Base-by-base conservation (phyloP, 177 flowering plant species). In the Vitis hybrid region DNA sequence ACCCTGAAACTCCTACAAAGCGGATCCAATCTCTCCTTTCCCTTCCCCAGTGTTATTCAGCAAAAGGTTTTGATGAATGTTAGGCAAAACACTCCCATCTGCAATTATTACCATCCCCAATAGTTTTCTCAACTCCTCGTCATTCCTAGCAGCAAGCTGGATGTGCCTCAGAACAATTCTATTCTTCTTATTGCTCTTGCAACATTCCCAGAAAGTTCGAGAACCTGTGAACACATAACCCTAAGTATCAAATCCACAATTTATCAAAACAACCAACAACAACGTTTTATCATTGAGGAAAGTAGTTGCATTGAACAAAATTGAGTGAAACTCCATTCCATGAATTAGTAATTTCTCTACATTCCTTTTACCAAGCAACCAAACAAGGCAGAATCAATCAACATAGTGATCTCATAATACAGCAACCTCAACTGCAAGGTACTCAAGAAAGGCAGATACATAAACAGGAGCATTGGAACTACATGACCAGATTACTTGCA, bases 181-280 rank as follows among this genome's bases (percentile, higher is more conserved):
- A 29, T 71, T 82, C 85, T 86, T 86, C 83, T 87, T 87, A 76
- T 85, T 87, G 50, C 85, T 88, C 90, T 87, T 2, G 88, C 87
- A 1, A 87, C 88, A 73, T 87, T 87, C 11, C 90, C 90, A 39
- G 90, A 88, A 49, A 85, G 75, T 60, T 87, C 90, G 61, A 87
- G 71, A 56, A 87, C 88, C 88, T 86, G 31, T 29, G 31, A 29
- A 29, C 31, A 29, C 31, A 2, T 29, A 29, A 29, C 31, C 48
- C 48, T 39, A 5, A 39, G 48, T 5, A 39, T 39, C 48, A 39
- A 39, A 39, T 39, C 48, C 48, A 39, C 9, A 39, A 39, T 39
- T 39, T 39, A 39, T 39, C 7, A 5, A 39, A 39, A 39, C 48
- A 39, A 39, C 48, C 48, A 39, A 39, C 48, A 39, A 8, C 48